Percentiles rank a stretch among this genome's conserved stretches.
These are phyloP conservation scores for Effrenium voratum DNA, from an alignment of 73 alveolate genomes.

Conservation along the genomic window DNA sequence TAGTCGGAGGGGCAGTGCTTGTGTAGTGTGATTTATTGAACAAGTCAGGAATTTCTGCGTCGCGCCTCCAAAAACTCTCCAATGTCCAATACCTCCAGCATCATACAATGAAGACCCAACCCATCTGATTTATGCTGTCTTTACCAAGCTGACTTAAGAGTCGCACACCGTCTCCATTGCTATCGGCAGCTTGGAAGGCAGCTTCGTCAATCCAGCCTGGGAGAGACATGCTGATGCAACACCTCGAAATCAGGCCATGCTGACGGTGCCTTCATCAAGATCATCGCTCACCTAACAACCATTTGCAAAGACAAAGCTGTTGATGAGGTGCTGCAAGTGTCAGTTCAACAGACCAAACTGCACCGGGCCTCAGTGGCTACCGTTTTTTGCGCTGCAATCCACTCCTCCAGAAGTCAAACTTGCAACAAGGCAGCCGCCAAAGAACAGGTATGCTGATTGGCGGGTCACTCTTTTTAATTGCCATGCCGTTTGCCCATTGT, in stretches of 20 bases:
- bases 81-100: constrained; percentile 34
- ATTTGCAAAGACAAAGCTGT: background rate
- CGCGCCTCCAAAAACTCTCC: constrained; percentile 56
- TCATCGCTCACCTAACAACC: constrained; percentile 56
- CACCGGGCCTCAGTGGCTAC: constrained; percentile 53
- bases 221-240: background rate
- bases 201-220: constrained; percentile 87
- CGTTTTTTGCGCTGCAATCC: constrained; percentile 83
- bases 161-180: constrained; percentile 52
- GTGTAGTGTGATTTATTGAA: background rate
- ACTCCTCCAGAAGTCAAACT: background rate
- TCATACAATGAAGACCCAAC: no score
- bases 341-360: background rate
- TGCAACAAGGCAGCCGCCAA: background rate
- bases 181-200: constrained; percentile 80
- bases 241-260: background rate
- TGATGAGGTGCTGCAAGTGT: no score
- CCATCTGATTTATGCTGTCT: no score
- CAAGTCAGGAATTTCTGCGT: background rate
- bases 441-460: background rate
- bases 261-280: constrained; percentile 39
- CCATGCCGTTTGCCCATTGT: background rate
- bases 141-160: background rate
- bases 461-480: background rate
- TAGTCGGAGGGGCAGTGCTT: background rate